phyloP scores from a whole-genome alignment of 352 stramenopile species.

The Elongisporangium senticosum region DNA sequence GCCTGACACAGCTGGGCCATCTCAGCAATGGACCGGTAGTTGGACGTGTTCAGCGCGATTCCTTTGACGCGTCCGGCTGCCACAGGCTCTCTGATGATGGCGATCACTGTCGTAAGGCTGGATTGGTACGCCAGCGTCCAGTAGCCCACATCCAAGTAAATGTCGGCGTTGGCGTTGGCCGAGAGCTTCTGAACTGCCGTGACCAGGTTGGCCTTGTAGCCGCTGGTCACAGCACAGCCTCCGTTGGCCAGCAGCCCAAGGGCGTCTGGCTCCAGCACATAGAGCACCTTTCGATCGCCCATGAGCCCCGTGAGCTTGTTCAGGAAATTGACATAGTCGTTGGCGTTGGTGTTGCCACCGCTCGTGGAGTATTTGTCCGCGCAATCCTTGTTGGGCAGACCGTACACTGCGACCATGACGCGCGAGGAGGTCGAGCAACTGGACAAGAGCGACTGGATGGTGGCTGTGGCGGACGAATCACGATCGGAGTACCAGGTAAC shows the following conservation, averaged over 20 bases:
- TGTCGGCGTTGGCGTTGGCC: slow-evolving; percentile 40
- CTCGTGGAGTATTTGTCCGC: slow-evolving; percentile 39
- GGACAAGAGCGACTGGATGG: slow-evolving; percentile 18
- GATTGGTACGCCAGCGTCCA: slow-evolving; percentile 38
- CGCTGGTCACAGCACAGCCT: slow-evolving; percentile 29
- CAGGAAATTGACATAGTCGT: slow-evolving; percentile 46
- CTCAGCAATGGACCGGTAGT: slow-evolving; percentile 58
- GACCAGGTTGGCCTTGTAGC: slow-evolving; percentile 50
- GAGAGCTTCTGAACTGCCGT: slow-evolving; percentile 45
- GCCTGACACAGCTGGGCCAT: slow-evolving; percentile 39
- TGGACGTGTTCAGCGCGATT: slow-evolving; percentile 68
- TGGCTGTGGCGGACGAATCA: slow-evolving; percentile 13
- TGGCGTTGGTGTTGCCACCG: slow-evolving; percentile 27
- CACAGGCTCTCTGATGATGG: slow-evolving; percentile 39
- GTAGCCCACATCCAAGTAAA: slow-evolving; percentile 66
- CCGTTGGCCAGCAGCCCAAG: slow-evolving; percentile 41
- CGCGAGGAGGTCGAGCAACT: slow-evolving; percentile 30
- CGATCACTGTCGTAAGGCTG: slow-evolving; percentile 20
- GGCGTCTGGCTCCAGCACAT: slow-evolving; percentile 63
- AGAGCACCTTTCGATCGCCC: slow-evolving; percentile 47
- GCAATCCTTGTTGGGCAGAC: slow-evolving; percentile 64
- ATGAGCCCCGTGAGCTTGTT: slow-evolving; percentile 25
- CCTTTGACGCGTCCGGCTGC: slow-evolving; percentile 38
- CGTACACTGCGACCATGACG: slow-evolving; percentile 59
- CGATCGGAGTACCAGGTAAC: slow-evolving; percentile 59